Conservation (phyloP, 1,284 basidiomycete genomes). For the Hymenochaete sp. region DNA sequence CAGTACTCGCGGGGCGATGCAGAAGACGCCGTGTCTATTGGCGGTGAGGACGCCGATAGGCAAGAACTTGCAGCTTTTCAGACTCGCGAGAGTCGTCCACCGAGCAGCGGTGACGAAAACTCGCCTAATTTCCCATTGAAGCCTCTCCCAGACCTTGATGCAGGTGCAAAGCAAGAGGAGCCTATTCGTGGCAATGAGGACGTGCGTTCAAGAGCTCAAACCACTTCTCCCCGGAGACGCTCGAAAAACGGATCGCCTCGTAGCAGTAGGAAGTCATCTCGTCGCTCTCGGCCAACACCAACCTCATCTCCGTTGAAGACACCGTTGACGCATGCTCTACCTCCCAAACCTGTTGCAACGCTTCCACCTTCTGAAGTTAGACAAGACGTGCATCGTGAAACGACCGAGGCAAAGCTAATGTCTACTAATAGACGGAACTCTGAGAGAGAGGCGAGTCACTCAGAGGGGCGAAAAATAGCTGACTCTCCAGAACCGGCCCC, state of each 20-base stretch:
- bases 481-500: slow-evolving; percentile 21
- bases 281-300: too few relatives aligned
- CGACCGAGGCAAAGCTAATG: slow-evolving; percentile 53
- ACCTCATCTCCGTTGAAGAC: slow-evolving; percentile 21
- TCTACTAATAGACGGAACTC: slow-evolving; percentile 31
- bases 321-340: slow-evolving; percentile 47
- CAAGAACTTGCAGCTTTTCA: slow-evolving; percentile 31
- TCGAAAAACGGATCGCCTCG: slow-evolving; percentile 21
- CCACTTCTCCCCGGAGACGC: slow-evolving; percentile 18
- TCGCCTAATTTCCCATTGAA: not conserved
- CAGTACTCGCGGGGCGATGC: slow-evolving; percentile 35
- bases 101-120: slow-evolving; percentile 16
- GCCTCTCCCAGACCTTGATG: too few relatives aligned
- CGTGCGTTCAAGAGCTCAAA: slow-evolving; percentile 11
- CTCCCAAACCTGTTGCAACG: slow-evolving; percentile 57
- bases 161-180: not conserved
- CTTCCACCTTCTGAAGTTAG: slow-evolving; percentile 41
- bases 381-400: slow-evolving; percentile 38
- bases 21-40: slow-evolving; percentile 63
- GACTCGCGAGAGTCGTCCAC: slow-evolving; percentile 23
- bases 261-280: not conserved
- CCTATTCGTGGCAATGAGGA: too few relatives aligned
- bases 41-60: slow-evolving; percentile 59
- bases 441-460: slow-evolving; percentile 4
- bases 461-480: slow-evolving; percentile 5